Evolutionary conservation across 2,329 filamentous ascomycete species (phyloP), one percentile per base, ranked within the genome.

Genomic region (Pseudopyricularia cyperi): DNA sequence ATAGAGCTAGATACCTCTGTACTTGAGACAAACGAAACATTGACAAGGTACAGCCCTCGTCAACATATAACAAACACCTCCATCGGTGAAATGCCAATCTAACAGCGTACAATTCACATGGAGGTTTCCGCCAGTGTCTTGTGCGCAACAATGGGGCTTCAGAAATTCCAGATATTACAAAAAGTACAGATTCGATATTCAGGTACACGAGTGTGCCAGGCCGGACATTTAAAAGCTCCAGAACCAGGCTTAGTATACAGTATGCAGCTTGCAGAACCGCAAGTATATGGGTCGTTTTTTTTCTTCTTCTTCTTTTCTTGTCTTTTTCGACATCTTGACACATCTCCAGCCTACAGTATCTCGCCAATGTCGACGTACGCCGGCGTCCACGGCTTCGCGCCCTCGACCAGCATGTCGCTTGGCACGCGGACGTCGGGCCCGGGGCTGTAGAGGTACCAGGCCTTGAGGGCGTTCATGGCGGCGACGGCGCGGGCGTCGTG

Each of bases 391-490:
- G 77, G 72, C 60, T 70, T 70, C 44, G 80, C 79, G 47, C 72
- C 75, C 56, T 79, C 72, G 52, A 75, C 72, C 58, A 85, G 74
- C 71, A 79, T 84, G 57, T 87, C 82, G 63, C 84, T 87, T 24
- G 85, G 85, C 55, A 88, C 73, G 53, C 76, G 75, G 49, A 81
- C 77, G 57, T 79, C 70, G 59, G 74, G 70, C 52, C 76, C 73
- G 28, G 93, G 91, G 65, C 83, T 90, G 72, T 98, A 98, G 51
- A 98, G 74, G 68, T 98, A 98, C 93, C 93, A 98, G 6, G 84
- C 77, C 75, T 95, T 95, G 63, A 98, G 74, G 17, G 89, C 83
- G 56, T 85, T 83, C 62, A 94, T 90, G 35, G 87, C 82, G 19
- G 93, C 93, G 65, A 87, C 79, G 57, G 79, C 76, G 57, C 88